Evolutionary conservation across 1,284 basidiomycete species (phyloP), one percentile per base, ranked within the genome.

Genomic region (Rhodotorula sp.): DNA sequence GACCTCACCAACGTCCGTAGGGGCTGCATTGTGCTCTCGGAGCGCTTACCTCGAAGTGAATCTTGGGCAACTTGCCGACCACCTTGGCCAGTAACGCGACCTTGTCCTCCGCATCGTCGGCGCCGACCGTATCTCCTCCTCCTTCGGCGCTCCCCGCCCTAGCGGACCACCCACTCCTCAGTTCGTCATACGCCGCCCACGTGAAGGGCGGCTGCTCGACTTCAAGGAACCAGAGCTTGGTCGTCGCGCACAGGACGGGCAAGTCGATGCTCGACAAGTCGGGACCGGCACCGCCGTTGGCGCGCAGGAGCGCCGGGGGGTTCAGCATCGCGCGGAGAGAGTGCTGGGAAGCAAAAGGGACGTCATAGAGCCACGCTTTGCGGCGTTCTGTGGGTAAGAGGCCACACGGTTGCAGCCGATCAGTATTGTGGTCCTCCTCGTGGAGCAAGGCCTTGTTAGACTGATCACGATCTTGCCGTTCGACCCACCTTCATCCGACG

Each of bases 211-310:
- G 68, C 5, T 64, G 48, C 17, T 77, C 75, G 33, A 78, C 71
- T 55, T 78, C 78, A n/a, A 78, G 69, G 5, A 78, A 67, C 67
- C 73, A 78, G 4, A 78, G 68, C 67, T 78, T 78, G 60, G 73
- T 58, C 12, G 65, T 62, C n/a, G 68, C 62, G 37, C 71, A 76
- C 24, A 77, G 60, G 57, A 75, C 63, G 30, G 76, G 74, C 15
- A 77, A 58, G 51, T 78, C 76, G 67, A 71, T 30, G 26, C 26
- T 49, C 15, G 53, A 54, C 14, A 54, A 26, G 29, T 54, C 53
- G 12, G 53, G 53, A 29, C 53, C 53, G n/a, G n/a, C n/a, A 17
- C 15, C 30, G 65, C 56, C 44, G 65, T 56, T 30, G 24, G 53
- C 44, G 18, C 59, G 4, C 46, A 67, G 66, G 45, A 18, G 24